A percentile compares a stretch with the other conserved stretches of the same genome.
Evolutionary conservation across 1,284 basidiomycete genomes (phyloP).

Genomic region (Cryptococcus sp.): DNA sequence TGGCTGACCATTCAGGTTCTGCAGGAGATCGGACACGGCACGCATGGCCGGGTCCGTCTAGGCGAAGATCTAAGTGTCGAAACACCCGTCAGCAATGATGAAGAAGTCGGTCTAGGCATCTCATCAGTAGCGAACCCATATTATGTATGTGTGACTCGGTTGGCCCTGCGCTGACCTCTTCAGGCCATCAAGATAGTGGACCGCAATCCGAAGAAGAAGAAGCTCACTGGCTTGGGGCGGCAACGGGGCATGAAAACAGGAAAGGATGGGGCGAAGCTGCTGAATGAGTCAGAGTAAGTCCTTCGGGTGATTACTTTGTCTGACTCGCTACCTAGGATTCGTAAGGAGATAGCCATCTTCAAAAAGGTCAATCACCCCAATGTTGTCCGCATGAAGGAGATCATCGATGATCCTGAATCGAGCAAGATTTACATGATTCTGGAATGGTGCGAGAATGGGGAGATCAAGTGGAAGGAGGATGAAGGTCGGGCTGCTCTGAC

Average conservation of each 20-base stretch:
- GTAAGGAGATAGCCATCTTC: slow-evolving; percentile 95
- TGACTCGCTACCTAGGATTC: slow-evolving; percentile 47
- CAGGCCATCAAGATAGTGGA: slow-evolving; percentile 84
- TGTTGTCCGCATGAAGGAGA: slow-evolving; percentile 87
- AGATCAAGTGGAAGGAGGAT: slow-evolving; percentile 80
- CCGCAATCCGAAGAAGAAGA: slow-evolving; percentile 64
- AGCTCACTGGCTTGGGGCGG: slow-evolving; percentile 58
- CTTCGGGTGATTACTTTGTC: neutral
- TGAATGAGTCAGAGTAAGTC: slow-evolving; percentile 49
- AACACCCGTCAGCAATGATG: slow-evolving; percentile 27
- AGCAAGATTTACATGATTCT: slow-evolving; percentile 95
- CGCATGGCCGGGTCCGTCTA: slow-evolving; percentile 77
- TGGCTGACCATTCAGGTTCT: slow-evolving; percentile 53
- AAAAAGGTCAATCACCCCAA: slow-evolving; percentile 92
- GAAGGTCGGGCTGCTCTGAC: slow-evolving; percentile 70
- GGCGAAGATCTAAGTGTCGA: slow-evolving; percentile 62
- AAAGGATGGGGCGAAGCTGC: slow-evolving; percentile 59
- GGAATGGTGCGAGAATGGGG: slow-evolving; percentile 93
- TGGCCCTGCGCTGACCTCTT: slow-evolving; percentile 13
- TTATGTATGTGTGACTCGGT: slow-evolving; percentile 19
- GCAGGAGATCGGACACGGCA: slow-evolving; percentile 70
- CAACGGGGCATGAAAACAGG: slow-evolving; percentile 25
- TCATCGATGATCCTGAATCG: slow-evolving; percentile 88
- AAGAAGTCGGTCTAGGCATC: slow-evolving; percentile 14
- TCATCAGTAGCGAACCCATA: slow-evolving; percentile 17